Percentiles rank a stretch among this genome's conserved stretches.
These are phyloP conservation scores for Schrenkiella parvula DNA, from an alignment of 345 rosid species.

Conservation along the genomic window DNA sequence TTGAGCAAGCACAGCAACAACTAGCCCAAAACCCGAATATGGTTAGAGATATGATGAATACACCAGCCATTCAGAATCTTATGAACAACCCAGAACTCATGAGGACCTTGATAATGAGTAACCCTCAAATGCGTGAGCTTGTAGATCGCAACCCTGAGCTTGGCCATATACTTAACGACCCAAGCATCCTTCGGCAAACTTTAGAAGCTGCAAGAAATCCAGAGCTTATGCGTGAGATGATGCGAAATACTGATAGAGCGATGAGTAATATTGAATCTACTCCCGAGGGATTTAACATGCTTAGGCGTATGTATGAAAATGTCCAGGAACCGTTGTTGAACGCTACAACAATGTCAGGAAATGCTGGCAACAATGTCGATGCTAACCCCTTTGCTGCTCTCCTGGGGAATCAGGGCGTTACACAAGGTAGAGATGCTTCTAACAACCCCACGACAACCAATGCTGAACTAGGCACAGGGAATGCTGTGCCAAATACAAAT, in stretches of 20 bases:
- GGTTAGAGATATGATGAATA: conserved; percentile 72
- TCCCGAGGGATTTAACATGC: conserved; percentile 79
- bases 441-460: conserved; percentile 39
- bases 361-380: conserved; percentile 37
- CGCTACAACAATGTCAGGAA: conserved; percentile 60
- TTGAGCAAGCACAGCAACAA: conserved; percentile 72
- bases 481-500: conserved; percentile 55
- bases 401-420: conserved; percentile 41
- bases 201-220: conserved; percentile 76
- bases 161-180: conserved; percentile 73
- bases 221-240: conserved; percentile 90
- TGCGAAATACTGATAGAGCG: conserved; percentile 68
- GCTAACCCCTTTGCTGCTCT: conserved; percentile 55
- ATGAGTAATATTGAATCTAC: conserved; percentile 76
- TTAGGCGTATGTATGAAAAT: conserved; percentile 78
- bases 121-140: conserved; percentile 81
- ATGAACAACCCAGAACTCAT: conserved; percentile 77
- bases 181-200: conserved; percentile 62
- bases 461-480: conserved; percentile 43
- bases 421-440: conserved; percentile 42
- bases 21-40: conserved; percentile 62
- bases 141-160: conserved; percentile 84
- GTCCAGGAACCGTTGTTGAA: conserved; percentile 73
- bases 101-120: conserved; percentile 63
- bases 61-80: conserved; percentile 64